Conservation (phyloP, 1,284 basidiomycete genomes). For the Cystobasidium sp. region DNA sequence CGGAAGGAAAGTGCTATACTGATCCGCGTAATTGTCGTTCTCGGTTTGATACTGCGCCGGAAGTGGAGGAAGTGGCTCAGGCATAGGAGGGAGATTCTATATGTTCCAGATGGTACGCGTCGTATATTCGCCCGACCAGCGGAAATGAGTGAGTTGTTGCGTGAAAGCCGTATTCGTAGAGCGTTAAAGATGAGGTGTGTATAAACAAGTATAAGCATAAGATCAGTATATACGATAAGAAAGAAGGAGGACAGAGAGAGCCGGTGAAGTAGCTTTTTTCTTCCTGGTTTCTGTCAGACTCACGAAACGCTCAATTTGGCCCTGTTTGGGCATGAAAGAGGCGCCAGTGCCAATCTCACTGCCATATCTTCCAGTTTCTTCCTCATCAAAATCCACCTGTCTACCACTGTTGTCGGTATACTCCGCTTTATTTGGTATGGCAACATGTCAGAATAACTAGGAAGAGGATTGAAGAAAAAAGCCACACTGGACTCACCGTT, state of each 20-base stretch:
- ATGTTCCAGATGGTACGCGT: background rate
- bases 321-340: background rate
- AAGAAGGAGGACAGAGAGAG: too few relatives aligned
- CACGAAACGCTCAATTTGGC: background rate
- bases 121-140: background rate
- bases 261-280: too few relatives aligned
- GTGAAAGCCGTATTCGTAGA: background rate
- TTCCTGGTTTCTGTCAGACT: background rate
- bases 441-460: background rate
- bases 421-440: background rate
- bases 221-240: background rate
- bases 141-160: background rate
- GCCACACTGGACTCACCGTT: background rate
- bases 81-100: slow-evolving; percentile 4
- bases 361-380: background rate
- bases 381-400: background rate
- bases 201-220: background rate
- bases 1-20: background rate
- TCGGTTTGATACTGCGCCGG: slow-evolving; percentile 4
- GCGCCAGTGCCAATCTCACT: background rate
- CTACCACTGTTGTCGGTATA: too few relatives aligned
- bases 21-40: slow-evolving; percentile 5
- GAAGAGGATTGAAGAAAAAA: background rate
- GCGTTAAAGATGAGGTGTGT: background rate
- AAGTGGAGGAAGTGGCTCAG: background rate